Evolutionary conservation across 805 yeast genomes (phyloP).

Genomic region (Myxozyma kluyveri): DNA sequence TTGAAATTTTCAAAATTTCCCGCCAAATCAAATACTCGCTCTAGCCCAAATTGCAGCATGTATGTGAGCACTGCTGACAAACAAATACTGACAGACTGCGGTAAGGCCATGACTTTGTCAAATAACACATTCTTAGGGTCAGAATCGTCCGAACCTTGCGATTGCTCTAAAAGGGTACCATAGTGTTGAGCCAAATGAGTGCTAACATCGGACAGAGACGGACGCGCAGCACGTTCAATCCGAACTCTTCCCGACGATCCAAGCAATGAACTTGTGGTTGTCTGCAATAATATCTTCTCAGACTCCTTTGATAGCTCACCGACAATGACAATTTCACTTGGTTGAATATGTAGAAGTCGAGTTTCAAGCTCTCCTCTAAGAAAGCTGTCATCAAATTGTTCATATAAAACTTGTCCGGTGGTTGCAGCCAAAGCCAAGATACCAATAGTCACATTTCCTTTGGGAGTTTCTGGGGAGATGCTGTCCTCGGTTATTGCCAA

Average conservation of each 20-base stretch:
- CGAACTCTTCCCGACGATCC: slow-evolving; percentile 12
- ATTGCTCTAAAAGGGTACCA: slow-evolving; percentile 5
- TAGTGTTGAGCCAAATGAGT: slow-evolving; percentile 7
- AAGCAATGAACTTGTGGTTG: not conserved
- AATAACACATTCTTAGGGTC: slow-evolving; percentile 18
- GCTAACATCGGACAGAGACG: slow-evolving; percentile 15
- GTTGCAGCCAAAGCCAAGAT: slow-evolving; percentile 65
- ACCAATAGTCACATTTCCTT: slow-evolving; percentile 35
- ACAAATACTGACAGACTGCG: slow-evolving; percentile 39
- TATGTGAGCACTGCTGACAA: slow-evolving; percentile 52
- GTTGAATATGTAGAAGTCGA: slow-evolving; percentile 67
- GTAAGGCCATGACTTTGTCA: slow-evolving; percentile 30
- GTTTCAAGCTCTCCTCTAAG: slow-evolving; percentile 67
- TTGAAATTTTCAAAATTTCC: slow-evolving; percentile 55
- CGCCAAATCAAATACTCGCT: slow-evolving; percentile 51
- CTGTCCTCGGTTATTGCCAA: slow-evolving; percentile 23
- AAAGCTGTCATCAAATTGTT: slow-evolving; percentile 60
- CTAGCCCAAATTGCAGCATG: slow-evolving; percentile 61
- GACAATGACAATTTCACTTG: slow-evolving; percentile 65
- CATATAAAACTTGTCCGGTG: slow-evolving; percentile 75
- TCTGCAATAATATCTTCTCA: slow-evolving; percentile 27
- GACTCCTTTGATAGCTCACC: slow-evolving; percentile 44
- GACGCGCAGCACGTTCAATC: slow-evolving; percentile 20
- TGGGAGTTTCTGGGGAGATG: slow-evolving; percentile 8
- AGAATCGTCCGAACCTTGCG: slow-evolving; percentile 12